A percentile compares a stretch with the other conserved stretches of the same genome.
phyloP scores from a whole-genome alignment of 1,284 basidiomycete genomes.

The Cryptococcus depauperatus region DNA sequence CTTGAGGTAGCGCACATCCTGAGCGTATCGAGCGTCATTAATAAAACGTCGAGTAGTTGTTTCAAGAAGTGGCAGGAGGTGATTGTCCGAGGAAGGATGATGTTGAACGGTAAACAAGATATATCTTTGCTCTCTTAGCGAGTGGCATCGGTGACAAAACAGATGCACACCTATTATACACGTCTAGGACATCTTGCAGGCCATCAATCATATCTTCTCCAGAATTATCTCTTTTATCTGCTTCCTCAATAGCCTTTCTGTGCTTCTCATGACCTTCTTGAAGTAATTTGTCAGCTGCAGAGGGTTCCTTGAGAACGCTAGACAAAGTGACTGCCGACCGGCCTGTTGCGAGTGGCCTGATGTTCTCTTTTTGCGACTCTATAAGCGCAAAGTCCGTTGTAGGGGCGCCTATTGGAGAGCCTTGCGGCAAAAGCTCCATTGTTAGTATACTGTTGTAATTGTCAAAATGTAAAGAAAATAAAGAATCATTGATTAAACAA shows the following conservation, averaged over 20 bases:
- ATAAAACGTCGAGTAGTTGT: conserved; percentile 69
- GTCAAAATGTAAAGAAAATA: not conserved
- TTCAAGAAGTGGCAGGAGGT: conserved; percentile 66
- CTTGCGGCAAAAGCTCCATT: not conserved
- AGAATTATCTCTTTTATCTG: conserved; percentile 40
- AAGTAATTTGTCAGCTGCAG: conserved; percentile 44
- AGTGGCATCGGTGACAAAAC: conserved; percentile 13
- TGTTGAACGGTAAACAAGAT: conserved; percentile 47
- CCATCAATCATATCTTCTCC: conserved; percentile 53
- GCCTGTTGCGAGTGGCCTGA: conserved; percentile 51
- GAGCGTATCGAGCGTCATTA: conserved; percentile 67
- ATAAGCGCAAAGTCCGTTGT: conserved; percentile 47
- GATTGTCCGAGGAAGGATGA: conserved; percentile 56
- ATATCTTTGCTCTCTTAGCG: conserved; percentile 24
- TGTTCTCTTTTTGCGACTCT: conserved; percentile 56
- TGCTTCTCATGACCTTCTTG: conserved; percentile 45
- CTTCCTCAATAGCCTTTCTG: conserved; percentile 41
- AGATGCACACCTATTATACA: conserved; percentile 44
- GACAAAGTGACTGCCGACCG: conserved; percentile 52
- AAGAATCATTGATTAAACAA: not conserved
- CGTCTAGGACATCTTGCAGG: conserved; percentile 46
- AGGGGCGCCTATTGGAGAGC: conserved; percentile 20
- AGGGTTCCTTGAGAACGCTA: conserved; percentile 44
- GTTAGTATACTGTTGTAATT: no score
- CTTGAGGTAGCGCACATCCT: conserved; percentile 80